phyloP scores from a whole-genome alignment of 202 grass and related monocot species.

The Zoysia matrella region DNA sequence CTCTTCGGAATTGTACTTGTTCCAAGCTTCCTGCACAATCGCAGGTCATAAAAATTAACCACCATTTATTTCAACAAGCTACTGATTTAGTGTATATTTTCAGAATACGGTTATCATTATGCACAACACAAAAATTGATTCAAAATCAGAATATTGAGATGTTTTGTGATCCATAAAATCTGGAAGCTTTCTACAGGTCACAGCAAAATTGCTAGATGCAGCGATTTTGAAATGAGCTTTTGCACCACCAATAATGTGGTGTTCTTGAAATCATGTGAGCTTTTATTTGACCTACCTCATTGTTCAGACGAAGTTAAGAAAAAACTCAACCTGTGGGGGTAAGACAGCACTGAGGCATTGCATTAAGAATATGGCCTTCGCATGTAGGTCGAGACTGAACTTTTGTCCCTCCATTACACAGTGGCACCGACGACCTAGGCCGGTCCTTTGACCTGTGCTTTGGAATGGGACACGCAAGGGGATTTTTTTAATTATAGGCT shows the following conservation, averaged over 20 bases:
- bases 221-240: neutral
- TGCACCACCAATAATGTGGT: neutral
- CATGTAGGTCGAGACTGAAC: no score
- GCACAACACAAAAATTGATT: neutral
- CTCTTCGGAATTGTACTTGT: constrained; percentile 90
- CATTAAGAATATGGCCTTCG: no score
- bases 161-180: neutral
- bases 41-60: constrained; percentile 22
- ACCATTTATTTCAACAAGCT: constrained; percentile 3
- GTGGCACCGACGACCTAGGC: no score
- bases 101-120: neutral
- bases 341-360: no score
- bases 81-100: neutral
- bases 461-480: no score
- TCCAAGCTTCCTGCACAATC: constrained; percentile 89
- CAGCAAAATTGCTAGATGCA: neutral
- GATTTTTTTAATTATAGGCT: no score
- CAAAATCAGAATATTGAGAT: neutral
- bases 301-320: neutral
- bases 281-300: constrained; percentile 11
- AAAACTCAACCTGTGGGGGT: no score
- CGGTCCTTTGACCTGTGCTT: no score
- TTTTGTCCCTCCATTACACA: no score
- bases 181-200: neutral
- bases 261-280: neutral